phyloP scores from a whole-genome alignment of 306 rosid genomes.

The Macrotyloma uniflorum region DNA sequence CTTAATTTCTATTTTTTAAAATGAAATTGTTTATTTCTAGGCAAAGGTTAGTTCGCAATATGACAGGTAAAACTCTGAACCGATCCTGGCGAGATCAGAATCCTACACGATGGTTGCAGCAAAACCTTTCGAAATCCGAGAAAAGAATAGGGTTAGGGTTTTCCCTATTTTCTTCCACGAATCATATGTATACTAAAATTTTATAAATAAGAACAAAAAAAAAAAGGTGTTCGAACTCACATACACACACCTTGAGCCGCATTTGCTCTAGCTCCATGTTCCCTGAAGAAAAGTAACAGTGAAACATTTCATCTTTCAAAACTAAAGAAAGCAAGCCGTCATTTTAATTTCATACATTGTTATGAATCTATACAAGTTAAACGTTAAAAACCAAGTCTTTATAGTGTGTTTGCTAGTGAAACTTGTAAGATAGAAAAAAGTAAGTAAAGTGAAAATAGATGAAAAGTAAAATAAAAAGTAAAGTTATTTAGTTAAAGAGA shows the following conservation, averaged over 20 bases:
- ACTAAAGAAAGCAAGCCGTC: constrained; percentile 35
- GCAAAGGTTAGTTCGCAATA: constrained; percentile 14
- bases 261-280: constrained; percentile 19
- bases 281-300: constrained; percentile 19
- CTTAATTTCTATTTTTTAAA: neutral
- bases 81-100: constrained; percentile 40
- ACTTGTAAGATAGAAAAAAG: too few species aligned
- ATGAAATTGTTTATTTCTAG: constrained; percentile 1
- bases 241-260: constrained; percentile 10
- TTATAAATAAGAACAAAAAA: neutral
- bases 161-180: neutral
- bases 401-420: too few species aligned
- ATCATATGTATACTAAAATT: neutral
- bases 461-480: too few species aligned
- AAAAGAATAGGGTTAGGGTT: constrained; percentile 43
- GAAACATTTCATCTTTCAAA: constrained; percentile 21
- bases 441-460: too few species aligned
- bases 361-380: constrained; percentile 19
- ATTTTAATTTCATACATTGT: neutral
- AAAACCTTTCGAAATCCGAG: constrained; percentile 21
- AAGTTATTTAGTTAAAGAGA: too few species aligned
- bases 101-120: constrained; percentile 22
- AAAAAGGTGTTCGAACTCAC: neutral
- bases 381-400: neutral
- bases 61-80: constrained; percentile 38